Base-by-base conservation (phyloP, 2,329 filamentous ascomycete species). In the Pezizomycotina sp. region DNA sequence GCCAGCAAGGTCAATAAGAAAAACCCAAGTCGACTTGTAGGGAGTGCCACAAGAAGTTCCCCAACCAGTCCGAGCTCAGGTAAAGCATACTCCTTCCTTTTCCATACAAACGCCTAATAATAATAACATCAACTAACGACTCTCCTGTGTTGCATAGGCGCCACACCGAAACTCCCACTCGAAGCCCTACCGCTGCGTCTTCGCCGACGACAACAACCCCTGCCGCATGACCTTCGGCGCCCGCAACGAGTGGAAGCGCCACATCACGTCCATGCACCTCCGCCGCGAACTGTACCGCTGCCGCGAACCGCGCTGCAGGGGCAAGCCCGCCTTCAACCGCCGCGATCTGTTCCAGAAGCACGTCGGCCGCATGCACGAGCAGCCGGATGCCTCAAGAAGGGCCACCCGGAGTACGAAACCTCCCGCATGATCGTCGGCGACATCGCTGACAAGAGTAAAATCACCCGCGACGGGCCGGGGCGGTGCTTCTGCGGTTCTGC, bases 201-300 rank as follows among this genome's bases (percentile, higher is more conserved):
- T 93, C 55, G 62, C 69, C 19, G 74, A 70, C 36, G n/a, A n/a
- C n/a, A n/a, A n/a, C n/a, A 89, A 83, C 38, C 78, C 77, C 21
- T 95, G 86, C 58, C 47, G 45, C 1, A 69, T 72, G 2, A 72
- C 66, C 0, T 92, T 92, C 52, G 66, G 68, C 3, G 74, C 68
- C 48, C 92, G 92, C 60, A 92, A 92, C 54, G 84, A 93, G 56
- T 93, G 86, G 86, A 93, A 93, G 57, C 72, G 86, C 0, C 86
- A 95, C 53, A 71, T 86, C 50, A 61, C 64, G 20, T 78, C 77
- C 0, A 78, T 92, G 53, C 86, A 95, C 53, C 62, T 92, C 4
- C 69, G 74, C 35, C 62, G 80, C 3, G 61, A 68, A 27, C 78
- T 74, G 58, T 93, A 75, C 70, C 64, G 76, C 38, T 95, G 84